Evolutionary conservation across 1,139 yeast species (phyloP).

Genomic region (Taphrina deformans): DNA sequence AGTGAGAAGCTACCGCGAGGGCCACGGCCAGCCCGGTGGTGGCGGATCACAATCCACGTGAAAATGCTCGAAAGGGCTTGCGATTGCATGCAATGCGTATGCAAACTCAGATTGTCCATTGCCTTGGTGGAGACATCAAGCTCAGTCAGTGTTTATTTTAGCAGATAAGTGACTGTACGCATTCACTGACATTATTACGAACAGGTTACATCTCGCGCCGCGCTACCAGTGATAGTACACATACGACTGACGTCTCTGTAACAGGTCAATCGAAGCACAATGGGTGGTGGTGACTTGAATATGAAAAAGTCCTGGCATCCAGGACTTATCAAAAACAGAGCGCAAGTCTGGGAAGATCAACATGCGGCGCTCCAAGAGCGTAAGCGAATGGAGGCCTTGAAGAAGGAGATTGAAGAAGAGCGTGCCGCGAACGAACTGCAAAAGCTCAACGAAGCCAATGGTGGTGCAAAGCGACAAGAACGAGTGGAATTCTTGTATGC

Average conservation of each 20-base stretch:
- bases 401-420: slow-evolving; percentile 64
- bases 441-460: slow-evolving; percentile 55
- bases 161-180: too few relatives aligned
- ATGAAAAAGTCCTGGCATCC: slow-evolving; percentile 39
- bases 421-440: slow-evolving; percentile 62
- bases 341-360: slow-evolving; percentile 80
- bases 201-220: too few relatives aligned
- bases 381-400: slow-evolving; percentile 62
- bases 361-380: slow-evolving; percentile 74
- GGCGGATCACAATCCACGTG: too few relatives aligned
- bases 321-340: slow-evolving; percentile 73
- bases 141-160: too few relatives aligned
- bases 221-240: too few relatives aligned
- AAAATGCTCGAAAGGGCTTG: too few relatives aligned
- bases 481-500: slow-evolving; percentile 87
- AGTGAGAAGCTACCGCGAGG: too few relatives aligned
- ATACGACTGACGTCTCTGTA: too few relatives aligned
- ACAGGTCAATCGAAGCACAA: slow-evolving; percentile 15
- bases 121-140: not conserved
- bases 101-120: too few relatives aligned
- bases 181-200: too few relatives aligned
- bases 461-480: slow-evolving; percentile 52
- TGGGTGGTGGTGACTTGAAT: slow-evolving; percentile 38
- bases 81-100: too few relatives aligned
- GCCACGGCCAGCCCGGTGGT: too few relatives aligned